Conservation (phyloP, 2,329 filamentous ascomycete species). For the Colletotrichum navitas region DNA sequence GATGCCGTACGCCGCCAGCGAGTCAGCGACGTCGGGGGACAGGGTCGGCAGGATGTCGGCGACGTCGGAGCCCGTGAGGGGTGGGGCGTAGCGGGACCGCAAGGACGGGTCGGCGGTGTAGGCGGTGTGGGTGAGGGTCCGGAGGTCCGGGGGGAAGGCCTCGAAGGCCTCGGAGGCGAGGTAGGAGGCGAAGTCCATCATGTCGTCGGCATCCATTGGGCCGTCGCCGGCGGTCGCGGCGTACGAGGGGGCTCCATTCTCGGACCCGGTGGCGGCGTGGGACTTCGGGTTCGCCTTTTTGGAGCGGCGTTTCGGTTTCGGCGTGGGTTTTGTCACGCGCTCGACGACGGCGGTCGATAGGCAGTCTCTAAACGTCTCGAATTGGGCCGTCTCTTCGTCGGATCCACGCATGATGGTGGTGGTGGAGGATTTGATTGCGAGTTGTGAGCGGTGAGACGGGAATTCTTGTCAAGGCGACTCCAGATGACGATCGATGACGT, state of each 20-base stretch:
- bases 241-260: not conserved
- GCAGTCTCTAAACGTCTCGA: conserved; percentile 78
- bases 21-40: conserved; percentile 73
- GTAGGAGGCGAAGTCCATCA: conserved; percentile 87
- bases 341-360: conserved; percentile 77
- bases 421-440: conserved; percentile 33
- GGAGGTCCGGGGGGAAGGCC: conserved; percentile 71
- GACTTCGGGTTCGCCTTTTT: conserved; percentile 45
- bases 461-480: not conserved
- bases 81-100: conserved; percentile 67
- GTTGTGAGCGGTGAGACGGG: not conserved
- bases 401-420: conserved; percentile 61
- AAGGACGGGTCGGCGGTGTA: conserved; percentile 64
- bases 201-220: conserved; percentile 68
- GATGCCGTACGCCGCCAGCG: conserved; percentile 75
- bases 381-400: conserved; percentile 34
- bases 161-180: conserved; percentile 78
- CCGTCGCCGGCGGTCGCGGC: not conserved
- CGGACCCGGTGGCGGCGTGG: not conserved
- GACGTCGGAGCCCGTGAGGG: conserved; percentile 65
- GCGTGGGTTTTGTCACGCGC: conserved; percentile 60
- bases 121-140: conserved; percentile 70
- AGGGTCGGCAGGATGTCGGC: conserved; percentile 65
- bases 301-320: conserved; percentile 61
- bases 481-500: conserved; percentile 32